Conservation (phyloP, 2,329 filamentous ascomycete species). For the Didymella lethalis region DNA sequence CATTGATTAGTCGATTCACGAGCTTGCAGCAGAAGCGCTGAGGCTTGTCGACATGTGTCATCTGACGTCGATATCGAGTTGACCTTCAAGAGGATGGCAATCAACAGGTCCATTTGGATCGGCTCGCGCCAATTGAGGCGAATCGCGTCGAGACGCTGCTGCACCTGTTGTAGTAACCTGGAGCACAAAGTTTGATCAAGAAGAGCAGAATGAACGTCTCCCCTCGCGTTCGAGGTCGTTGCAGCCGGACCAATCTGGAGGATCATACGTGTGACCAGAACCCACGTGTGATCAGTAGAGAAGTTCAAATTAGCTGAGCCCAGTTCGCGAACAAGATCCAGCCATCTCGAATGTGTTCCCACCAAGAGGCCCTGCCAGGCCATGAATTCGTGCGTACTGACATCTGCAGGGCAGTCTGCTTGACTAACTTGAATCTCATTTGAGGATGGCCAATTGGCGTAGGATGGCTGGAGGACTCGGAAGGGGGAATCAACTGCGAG, state of each 20-base stretch:
- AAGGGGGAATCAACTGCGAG: conserved; percentile 54
- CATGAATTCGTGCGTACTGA: conserved; percentile 62
- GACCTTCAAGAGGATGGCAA: conserved; percentile 60
- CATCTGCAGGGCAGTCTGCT: conserved; percentile 55
- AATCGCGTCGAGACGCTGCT: conserved; percentile 57
- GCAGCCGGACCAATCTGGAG: conserved; percentile 63
- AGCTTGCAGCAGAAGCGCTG: conserved; percentile 51
- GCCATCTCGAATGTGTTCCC: conserved; percentile 59
- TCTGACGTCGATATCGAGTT: conserved; percentile 38
- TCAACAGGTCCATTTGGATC: conserved; percentile 64
- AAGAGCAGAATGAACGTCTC: conserved; percentile 61
- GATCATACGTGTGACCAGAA: conserved; percentile 61
- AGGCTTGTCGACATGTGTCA: conserved; percentile 15
- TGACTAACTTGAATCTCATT: conserved; percentile 63
- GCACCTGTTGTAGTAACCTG: conserved; percentile 59
- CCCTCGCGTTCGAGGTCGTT: conserved; percentile 39
- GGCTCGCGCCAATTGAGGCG: conserved; percentile 66
- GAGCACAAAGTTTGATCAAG: conserved; percentile 60
- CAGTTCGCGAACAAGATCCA: conserved; percentile 59
- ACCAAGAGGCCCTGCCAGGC: conserved; percentile 60
- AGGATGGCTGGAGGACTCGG: conserved; percentile 39
- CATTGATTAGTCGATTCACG: conserved; percentile 59
- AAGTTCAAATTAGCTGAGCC: conserved; percentile 67
- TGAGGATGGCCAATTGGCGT: conserved; percentile 57
- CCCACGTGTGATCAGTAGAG: conserved; percentile 60